Percentiles rank a stretch among this genome's conserved stretches.
These are phyloP conservation scores for Eucalyptus polyanthemos DNA, from an alignment of 345 rosid species.

Conservation along the genomic window DNA sequence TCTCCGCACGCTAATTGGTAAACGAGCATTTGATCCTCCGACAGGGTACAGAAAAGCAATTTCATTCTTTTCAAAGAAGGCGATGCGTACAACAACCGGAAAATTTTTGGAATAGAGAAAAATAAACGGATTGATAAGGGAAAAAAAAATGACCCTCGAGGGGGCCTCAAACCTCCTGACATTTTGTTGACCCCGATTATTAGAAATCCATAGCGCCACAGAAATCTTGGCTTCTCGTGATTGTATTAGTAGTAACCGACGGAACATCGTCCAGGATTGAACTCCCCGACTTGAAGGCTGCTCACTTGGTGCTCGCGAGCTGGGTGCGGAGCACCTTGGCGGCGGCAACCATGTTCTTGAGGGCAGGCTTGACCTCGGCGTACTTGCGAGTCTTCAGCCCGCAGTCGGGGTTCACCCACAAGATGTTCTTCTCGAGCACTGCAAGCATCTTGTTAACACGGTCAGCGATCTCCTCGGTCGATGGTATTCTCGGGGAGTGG, in stretches of 20 bases:
- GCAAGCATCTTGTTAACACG: conserved; percentile 96
- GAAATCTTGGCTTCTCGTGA: neutral
- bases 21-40: neutral
- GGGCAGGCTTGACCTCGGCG: conserved; percentile 86
- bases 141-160: neutral
- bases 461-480: conserved; percentile 87
- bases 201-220: neutral
- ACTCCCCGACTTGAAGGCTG: neutral
- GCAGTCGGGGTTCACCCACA: conserved; percentile 99
- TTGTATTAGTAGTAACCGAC: neutral
- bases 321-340: conserved; percentile 85
- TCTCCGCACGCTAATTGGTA: neutral
- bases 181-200: neutral
- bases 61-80: neutral
- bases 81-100: neutral
- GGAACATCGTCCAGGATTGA: neutral
- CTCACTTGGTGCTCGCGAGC: conserved; percentile 82
- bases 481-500: conserved; percentile 97
- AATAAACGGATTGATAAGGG: neutral
- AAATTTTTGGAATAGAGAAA: neutral
- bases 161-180: neutral
- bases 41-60: neutral
- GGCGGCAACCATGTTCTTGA: conserved; percentile 81
- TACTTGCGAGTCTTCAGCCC: conserved; percentile 95
- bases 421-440: conserved; percentile 70